Evolutionary conservation across 495 filamentous ascomycete species (phyloP).

Genomic region (Hypoxylon perforatum): DNA sequence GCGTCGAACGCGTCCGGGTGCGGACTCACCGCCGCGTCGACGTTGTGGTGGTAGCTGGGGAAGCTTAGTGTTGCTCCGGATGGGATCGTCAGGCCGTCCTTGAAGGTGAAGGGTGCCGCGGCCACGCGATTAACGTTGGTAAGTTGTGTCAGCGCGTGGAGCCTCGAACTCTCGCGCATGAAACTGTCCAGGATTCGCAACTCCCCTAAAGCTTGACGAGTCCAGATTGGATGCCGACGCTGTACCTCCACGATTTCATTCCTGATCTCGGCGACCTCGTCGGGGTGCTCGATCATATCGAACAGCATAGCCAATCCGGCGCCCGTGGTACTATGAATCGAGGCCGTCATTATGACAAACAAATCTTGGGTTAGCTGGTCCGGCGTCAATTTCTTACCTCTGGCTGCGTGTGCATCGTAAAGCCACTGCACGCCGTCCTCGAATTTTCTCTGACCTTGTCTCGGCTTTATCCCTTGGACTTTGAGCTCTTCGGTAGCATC

Average conservation of each 20-base stretch:
- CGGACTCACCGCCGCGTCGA: not conserved
- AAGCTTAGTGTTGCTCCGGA: not conserved
- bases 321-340: not conserved
- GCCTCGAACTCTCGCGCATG: not conserved
- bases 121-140: not conserved
- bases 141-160: not conserved
- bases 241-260: not conserved
- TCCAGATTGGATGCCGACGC: not conserved
- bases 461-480: no score
- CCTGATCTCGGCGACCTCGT: not conserved
- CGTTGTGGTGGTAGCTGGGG: not conserved
- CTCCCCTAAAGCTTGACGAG: not conserved
- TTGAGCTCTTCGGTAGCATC: no score
- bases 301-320: not conserved
- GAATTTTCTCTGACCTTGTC: no score
- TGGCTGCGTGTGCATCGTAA: not conserved
- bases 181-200: not conserved
- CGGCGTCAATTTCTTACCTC: not conserved
- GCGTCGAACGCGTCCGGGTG: slow-evolving; percentile 42
- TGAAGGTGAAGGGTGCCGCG: not conserved
- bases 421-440: not conserved
- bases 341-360: not conserved
- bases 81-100: not conserved
- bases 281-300: not conserved
- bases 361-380: not conserved